Conservation (phyloP, 2,329 filamentous ascomycete species). For the Emericellopsis atlantica region DNA sequence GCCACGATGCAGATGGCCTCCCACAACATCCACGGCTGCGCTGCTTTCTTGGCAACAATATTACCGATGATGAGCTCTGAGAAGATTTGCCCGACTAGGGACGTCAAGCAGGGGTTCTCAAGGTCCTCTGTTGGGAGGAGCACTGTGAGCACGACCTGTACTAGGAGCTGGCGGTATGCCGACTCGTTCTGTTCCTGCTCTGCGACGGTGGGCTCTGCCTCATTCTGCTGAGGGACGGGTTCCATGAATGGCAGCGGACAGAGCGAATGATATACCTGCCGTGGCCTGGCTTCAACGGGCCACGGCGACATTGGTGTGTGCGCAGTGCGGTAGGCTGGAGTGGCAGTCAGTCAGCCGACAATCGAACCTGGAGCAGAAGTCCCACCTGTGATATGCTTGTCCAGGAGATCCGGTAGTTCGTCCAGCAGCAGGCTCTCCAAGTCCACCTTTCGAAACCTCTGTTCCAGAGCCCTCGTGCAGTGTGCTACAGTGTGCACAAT, state of each 20-base stretch:
- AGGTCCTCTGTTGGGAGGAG: constrained; percentile 87
- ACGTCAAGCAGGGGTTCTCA: constrained; percentile 72
- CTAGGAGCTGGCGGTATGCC: constrained; percentile 77
- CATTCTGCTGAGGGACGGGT: constrained; percentile 52
- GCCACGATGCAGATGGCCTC: constrained; percentile 66
- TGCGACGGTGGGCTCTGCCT: constrained; percentile 30
- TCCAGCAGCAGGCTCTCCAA: constrained; percentile 73
- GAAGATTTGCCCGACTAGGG: constrained; percentile 76
- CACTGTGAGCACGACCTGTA: constrained; percentile 67
- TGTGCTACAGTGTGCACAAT: constrained; percentile 86
- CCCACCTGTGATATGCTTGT: constrained; percentile 68
- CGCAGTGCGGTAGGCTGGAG: constrained; percentile 59
- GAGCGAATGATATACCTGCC: constrained; percentile 70
- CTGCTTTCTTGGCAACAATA: constrained; percentile 64
- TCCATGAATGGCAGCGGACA: constrained; percentile 70
- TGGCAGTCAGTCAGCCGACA: constrained; percentile 1
- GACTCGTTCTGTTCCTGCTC: constrained; percentile 67
- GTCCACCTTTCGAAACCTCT: constrained; percentile 72
- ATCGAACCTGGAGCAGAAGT: background rate
- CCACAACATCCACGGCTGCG: constrained; percentile 82
- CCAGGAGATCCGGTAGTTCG: constrained; percentile 72
- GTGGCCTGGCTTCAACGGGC: constrained; percentile 48
- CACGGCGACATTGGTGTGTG: constrained; percentile 42
- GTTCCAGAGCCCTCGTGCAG: constrained; percentile 76
- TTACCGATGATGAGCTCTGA: constrained; percentile 84